A percentile compares a stretch with the other conserved stretches of the same genome.
Conservation (phyloP, 345 rosid genomes). For the Citrus unshiu region DNA sequence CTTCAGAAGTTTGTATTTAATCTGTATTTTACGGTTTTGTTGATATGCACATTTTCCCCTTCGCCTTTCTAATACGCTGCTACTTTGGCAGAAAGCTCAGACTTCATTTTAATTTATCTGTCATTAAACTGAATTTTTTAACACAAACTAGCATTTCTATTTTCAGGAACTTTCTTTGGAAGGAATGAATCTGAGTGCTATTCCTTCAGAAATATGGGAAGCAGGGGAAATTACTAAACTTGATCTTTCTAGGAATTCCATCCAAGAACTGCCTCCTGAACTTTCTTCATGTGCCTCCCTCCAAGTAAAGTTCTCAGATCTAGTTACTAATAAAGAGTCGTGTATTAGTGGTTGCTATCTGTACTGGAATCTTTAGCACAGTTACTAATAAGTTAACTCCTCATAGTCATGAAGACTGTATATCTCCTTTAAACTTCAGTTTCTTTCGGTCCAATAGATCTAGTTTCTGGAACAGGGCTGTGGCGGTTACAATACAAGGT, state of each 20-base stretch:
- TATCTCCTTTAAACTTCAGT: neutral
- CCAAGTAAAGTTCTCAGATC: constrained; percentile 39
- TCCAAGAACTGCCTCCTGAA: constrained; percentile 68
- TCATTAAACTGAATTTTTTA: neutral
- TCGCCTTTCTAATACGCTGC: neutral
- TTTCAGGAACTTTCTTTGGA: constrained; percentile 77
- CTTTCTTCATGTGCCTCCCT: constrained; percentile 69
- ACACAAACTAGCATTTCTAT: neutral
- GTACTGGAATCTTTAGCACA: neutral
- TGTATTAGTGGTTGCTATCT: neutral
- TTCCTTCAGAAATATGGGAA: constrained; percentile 89
- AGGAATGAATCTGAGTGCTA: constrained; percentile 60
- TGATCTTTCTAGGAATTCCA: constrained; percentile 79
- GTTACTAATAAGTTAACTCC: neutral
- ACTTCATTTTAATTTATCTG: neutral
- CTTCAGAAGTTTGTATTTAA: neutral
- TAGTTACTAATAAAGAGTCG: neutral
- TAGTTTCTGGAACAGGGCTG: neutral
- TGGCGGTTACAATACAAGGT: neutral
- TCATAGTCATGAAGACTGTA: neutral
- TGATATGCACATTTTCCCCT: neutral
- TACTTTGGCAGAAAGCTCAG: neutral
- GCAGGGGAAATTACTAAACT: constrained; percentile 63
- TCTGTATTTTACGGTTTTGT: neutral
- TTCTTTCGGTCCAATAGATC: neutral